A percentile compares a stretch with the other conserved stretches of the same genome.
Conservation (phyloP, 345 rosid species). For the Linum tenue region DNA sequence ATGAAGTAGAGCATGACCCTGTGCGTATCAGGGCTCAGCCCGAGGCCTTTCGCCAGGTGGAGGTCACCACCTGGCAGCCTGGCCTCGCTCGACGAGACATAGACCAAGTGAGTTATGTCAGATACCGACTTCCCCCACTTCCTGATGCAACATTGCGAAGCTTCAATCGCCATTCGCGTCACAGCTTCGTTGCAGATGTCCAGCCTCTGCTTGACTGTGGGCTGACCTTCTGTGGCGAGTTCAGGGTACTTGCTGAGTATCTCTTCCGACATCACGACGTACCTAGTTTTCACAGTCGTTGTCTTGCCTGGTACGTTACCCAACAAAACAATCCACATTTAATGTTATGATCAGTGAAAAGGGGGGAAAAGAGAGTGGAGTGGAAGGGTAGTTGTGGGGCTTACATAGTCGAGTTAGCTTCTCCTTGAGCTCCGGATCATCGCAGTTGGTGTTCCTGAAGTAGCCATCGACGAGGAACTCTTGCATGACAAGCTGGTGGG, state of each 20-base stretch:
- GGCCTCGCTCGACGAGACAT: conserved; percentile 88
- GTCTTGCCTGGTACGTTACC: conserved; percentile 46
- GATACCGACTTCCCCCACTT: conserved; percentile 71
- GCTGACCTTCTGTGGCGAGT: conserved; percentile 62
- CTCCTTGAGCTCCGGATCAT: conserved; percentile 60
- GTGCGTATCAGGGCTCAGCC: conserved; percentile 55
- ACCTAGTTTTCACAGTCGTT: conserved; percentile 89
- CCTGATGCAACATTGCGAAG: conserved; percentile 67
- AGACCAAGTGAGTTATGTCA: conserved; percentile 83
- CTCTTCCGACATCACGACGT: conserved; percentile 81
- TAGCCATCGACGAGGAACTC: conserved; percentile 85
- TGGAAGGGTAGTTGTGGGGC: no score
- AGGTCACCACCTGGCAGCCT: conserved; percentile 94
- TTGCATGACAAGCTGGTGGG: conserved; percentile 66
- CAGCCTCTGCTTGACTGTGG: conserved; percentile 77
- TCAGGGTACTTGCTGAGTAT: conserved; percentile 76
- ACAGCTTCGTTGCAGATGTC: conserved; percentile 86
- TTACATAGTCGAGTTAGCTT: conserved; percentile 83
- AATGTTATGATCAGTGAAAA: no score
- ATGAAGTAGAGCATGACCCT: conserved; percentile 87
- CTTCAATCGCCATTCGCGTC: conserved; percentile 74
- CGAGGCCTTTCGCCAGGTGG: conserved; percentile 59
- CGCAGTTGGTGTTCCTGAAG: conserved; percentile 72
- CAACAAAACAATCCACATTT: no score
- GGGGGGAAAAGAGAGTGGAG: no score